Conservation (phyloP, 805 yeast genomes). For the Kazachstania bromeliacearum region DNA sequence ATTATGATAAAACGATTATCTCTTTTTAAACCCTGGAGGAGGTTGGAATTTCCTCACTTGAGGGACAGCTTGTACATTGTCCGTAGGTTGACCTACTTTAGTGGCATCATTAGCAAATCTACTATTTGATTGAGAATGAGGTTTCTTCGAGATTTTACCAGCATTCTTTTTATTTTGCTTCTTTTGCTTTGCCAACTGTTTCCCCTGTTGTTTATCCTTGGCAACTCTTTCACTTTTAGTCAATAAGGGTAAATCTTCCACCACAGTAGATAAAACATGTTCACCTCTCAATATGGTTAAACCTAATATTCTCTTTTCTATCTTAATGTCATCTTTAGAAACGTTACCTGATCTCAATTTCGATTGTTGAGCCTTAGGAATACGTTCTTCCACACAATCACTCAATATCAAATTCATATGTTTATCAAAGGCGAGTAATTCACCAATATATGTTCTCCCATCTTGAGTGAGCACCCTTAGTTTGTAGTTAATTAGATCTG, state of each 20-base stretch:
- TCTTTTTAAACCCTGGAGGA: constrained; percentile 37
- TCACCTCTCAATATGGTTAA: constrained; percentile 82
- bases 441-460: constrained; percentile 69
- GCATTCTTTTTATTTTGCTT: constrained; percentile 15
- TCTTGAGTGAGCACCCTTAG: constrained; percentile 70
- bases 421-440: constrained; percentile 78
- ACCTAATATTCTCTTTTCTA: constrained; percentile 72
- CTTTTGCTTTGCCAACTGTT: constrained; percentile 27
- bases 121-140: constrained; percentile 1
- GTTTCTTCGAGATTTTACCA: constrained; percentile 2
- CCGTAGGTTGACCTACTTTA: constrained; percentile 6
- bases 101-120: constrained; percentile 3
- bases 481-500: constrained; percentile 65
- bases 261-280: constrained; percentile 62
- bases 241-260: constrained; percentile 44
- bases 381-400: constrained; percentile 75
- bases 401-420: constrained; percentile 79
- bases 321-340: constrained; percentile 34
- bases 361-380: constrained; percentile 46
- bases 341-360: constrained; percentile 22
- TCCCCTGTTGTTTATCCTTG: constrained; percentile 28
- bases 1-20: too few relatives aligned
- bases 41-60: constrained; percentile 37
- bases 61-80: constrained; percentile 25
- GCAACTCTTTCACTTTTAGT: constrained; percentile 32